A percentile compares a stretch with the other conserved stretches of the same genome.
phyloP scores from a whole-genome alignment of 1,284 basidiomycete species.

The Erythrobasidium hasegawianum region DNA sequence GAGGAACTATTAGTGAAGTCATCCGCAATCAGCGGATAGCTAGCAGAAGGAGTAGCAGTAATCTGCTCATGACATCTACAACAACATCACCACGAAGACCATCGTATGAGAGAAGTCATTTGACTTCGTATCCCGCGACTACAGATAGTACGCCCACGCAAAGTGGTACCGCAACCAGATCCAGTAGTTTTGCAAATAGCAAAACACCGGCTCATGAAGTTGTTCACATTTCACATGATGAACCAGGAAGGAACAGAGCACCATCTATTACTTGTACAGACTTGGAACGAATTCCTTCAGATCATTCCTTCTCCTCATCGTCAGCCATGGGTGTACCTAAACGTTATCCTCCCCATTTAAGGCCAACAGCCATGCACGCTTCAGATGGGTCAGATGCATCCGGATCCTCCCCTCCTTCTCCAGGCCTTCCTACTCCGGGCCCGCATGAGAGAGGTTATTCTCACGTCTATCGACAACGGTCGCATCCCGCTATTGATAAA shows the following conservation, averaged over 20 bases:
- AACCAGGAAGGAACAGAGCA: constrained; percentile 15
- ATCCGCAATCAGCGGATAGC: constrained; percentile 4
- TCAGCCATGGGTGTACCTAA: not conserved
- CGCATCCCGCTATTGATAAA: constrained; percentile 19
- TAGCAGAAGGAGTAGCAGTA: not conserved
- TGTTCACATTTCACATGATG: constrained; percentile 17
- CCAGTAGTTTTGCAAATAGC: not conserved
- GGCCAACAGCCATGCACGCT: not conserved
- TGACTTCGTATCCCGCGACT: not conserved
- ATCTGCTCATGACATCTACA: constrained; percentile 1
- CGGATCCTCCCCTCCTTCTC: constrained; percentile 11
- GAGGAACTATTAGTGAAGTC: constrained; percentile 14
- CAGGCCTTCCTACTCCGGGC: not conserved
- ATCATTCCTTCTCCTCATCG: not conserved
- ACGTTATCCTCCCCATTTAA: not conserved
- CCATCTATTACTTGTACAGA: constrained; percentile 30
- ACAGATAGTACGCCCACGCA: constrained; percentile 26
- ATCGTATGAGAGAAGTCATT: not conserved
- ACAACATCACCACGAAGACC: constrained; percentile 3
- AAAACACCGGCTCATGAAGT: constrained; percentile 1
- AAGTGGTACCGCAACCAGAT: constrained; percentile 4
- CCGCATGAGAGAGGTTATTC: not conserved
- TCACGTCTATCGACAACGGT: constrained; percentile 1
- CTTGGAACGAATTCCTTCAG: constrained; percentile 9
- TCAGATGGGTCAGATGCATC: constrained; percentile 25